phyloP scores from a whole-genome alignment of 2,329 filamentous ascomycete genomes.

The Albophoma yamanashiensis region DNA sequence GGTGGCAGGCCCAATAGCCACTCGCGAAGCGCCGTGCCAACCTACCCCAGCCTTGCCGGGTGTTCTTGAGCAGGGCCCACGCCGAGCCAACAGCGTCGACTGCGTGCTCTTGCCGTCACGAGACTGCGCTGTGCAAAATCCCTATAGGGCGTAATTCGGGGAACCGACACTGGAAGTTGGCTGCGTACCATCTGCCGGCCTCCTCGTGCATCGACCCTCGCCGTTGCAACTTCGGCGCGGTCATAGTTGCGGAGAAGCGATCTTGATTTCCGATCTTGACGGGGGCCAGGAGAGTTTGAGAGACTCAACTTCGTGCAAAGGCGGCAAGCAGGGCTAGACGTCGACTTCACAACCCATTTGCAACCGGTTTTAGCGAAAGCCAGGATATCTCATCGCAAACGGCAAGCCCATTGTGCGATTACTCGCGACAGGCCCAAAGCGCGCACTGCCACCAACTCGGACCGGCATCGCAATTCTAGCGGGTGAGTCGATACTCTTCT shows the following conservation, averaged over 20 bases:
- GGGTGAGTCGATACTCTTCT: conserved; percentile 1
- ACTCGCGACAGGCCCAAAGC: background rate
- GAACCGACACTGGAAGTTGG: background rate
- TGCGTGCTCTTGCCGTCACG: background rate
- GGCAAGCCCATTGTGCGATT: background rate
- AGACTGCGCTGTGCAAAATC: background rate
- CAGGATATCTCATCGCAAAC: background rate
- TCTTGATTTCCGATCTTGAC: background rate
- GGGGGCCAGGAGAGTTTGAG: background rate
- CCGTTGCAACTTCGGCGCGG: background rate
- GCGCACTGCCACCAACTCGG: background rate
- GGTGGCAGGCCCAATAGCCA: background rate
- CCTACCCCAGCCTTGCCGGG: background rate
- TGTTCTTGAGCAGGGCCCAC: background rate
- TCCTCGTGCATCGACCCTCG: background rate
- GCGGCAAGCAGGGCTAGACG: background rate
- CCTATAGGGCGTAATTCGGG: background rate
- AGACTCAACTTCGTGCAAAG: background rate
- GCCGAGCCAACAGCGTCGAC: background rate
- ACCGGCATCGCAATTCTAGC: background rate
- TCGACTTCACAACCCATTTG: background rate
- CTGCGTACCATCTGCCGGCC: background rate
- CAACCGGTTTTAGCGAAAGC: background rate
- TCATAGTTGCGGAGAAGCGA: background rate
- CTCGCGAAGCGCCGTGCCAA: background rate